Percentiles rank a stretch among this genome's conserved stretches.
phyloP scores from a whole-genome alignment of 2,329 filamentous ascomycete species.

The Diplodia mutila region DNA sequence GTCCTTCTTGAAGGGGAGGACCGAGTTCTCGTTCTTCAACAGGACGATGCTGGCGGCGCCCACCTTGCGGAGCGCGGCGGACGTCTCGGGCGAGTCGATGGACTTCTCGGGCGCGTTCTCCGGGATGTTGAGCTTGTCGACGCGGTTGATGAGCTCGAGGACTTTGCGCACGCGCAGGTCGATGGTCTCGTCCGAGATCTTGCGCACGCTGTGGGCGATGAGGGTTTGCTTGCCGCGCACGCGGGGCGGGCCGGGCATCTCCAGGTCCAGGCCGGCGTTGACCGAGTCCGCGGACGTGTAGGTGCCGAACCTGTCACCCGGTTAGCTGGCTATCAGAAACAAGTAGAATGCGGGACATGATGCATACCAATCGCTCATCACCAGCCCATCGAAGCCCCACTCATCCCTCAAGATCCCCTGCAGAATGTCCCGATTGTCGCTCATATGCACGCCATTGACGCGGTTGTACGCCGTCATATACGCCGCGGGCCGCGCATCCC shows the following conservation, averaged over 20 bases:
- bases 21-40: slow-evolving; percentile 68
- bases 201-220: slow-evolving; percentile 28
- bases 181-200: slow-evolving; percentile 60
- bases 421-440: slow-evolving; percentile 68
- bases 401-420: slow-evolving; percentile 69
- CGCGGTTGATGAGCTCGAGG: slow-evolving; percentile 69
- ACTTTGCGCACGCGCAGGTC: slow-evolving; percentile 38
- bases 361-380: slow-evolving; percentile 70
- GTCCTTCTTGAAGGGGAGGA: slow-evolving; percentile 67
- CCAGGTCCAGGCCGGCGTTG: slow-evolving; percentile 43
- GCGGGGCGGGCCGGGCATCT: slow-evolving; percentile 55
- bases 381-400: slow-evolving; percentile 73
- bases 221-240: slow-evolving; percentile 20
- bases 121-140: slow-evolving; percentile 64
- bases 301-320: slow-evolving; percentile 47
- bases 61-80: slow-evolving; percentile 65
- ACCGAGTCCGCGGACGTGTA: slow-evolving; percentile 42
- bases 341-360: too few species aligned
- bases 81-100: slow-evolving; percentile 60
- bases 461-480: slow-evolving; percentile 78
- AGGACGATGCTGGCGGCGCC: slow-evolving; percentile 71
- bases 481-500: slow-evolving; percentile 67
- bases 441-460: slow-evolving; percentile 71
- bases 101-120: slow-evolving; percentile 61
- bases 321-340: too few species aligned